Base-by-base conservation (phyloP, 805 yeast genomes). In the Cyberlindnera euphorbiae region DNA sequence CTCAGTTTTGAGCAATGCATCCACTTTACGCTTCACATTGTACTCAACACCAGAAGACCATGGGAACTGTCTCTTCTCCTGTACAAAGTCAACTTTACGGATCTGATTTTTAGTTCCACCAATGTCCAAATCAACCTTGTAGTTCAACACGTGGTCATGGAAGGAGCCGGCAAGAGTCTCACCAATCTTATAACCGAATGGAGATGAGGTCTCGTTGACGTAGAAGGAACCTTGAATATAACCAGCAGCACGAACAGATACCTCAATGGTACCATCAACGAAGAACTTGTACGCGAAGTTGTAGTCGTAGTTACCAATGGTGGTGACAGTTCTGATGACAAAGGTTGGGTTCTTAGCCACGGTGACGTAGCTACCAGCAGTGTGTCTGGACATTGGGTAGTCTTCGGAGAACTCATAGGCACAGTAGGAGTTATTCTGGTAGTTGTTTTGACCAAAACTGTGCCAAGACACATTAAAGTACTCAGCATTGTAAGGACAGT, bases 401-500 rank as follows among this genome's bases (percentile, higher is more conserved):
- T 51, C 55, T 30, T 47, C 55, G 17, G 36, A 24, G 33, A 33
- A 31, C 33, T 51, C 55, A 25, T 42, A 51, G 13, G 50, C 55
- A 47, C 58, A 54, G 36, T 44, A 54, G 8, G 56, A 46, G 47
- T 50, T 51, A 39, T 51, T 51, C 30, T 52, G 56, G 36, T 39
- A 39, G 28, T 42, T 42, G 39, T 47, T 48, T 21, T 37, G 33
- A 34, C 56, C 58, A 25, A 28, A 21, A 29, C 42, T 28, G 39
- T 54, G 54, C 58, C 57, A 54, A 9, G 56, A 35, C 19, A 49
- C 50, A 28, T 52, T 49, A 41, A 54, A 53, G 45, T 36, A 49
- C 38, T 49, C 58, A 22, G 59, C 53, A 30, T 52, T 53, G 43
- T 47, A 47, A 8, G 59, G 59, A 41, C 59, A 54, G 32, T 54